Base-by-base conservation (phyloP, 1,284 basidiomycete genomes). In the Boletellus dicymbophilus region DNA sequence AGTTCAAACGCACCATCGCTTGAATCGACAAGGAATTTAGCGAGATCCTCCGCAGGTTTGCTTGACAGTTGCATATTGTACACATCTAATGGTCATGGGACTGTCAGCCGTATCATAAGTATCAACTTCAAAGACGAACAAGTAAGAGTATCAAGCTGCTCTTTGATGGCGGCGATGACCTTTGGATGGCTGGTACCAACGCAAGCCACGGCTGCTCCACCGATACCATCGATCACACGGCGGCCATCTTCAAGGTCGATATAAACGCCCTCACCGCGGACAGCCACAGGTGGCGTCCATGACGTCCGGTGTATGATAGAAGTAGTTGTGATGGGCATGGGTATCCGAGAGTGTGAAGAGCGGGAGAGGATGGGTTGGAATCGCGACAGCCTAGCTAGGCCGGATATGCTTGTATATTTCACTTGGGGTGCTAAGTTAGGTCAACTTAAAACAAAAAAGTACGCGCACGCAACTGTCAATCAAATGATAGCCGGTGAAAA, bases 191-290 rank as follows among this genome's bases (percentile, higher is more conserved):
- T 81, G 57, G 84, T 83, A 2, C 93, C 93, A 40, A 95, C 69
- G 60, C 85, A 90, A 6, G 84, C 71, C 33, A 95, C 92, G 10
- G 93, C 91, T 6, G 92, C 91, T 28, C 93, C 93, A 37, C 91
- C 93, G 41, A 88, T 81, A 13, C 78, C 87, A 69, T 93, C 90
- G 55, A 92, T 75, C 30, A 92, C 59, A 46, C 68, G 75, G 46
- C 72, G 73, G 1, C 90, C 90, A 65, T 84, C 80, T 60, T 87
- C 80, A 13, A 90, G 74, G 22, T 77, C 75, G 37, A 90, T 68
- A 60, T 89, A 87, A 33, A 83, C 77, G n/a, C 90, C 90, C 56
- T 88, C 68, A 1, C 76, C 86, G 15, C 76, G 71, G 18, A 78
- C 71, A 4, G 86, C 89, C 15, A 90, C 71, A 13, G 86, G 87